Base-by-base conservation (phyloP, 2,329 filamentous ascomycete species). In the Pyrenophora teres region DNA sequence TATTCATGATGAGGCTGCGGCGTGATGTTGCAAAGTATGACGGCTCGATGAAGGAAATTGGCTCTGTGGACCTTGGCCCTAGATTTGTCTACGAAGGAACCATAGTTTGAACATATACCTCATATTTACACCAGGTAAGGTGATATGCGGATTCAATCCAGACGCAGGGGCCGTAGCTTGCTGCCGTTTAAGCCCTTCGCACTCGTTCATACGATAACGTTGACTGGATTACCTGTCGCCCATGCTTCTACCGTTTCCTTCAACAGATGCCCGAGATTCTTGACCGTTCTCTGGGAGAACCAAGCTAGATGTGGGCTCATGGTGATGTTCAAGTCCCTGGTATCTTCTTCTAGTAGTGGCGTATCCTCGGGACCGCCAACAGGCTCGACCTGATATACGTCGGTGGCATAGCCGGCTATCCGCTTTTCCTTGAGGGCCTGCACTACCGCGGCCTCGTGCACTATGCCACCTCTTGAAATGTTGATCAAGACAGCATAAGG, bases 271-370 rank as follows among this genome's bases (percentile, higher is more conserved):
- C 74, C 71, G 36, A 81, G 74, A 33, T 78, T 81, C 38, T 74
- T 68, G 50, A 79, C 70, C 4, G 79, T 83, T 56, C 69, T 75
- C 40, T 75, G 72, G 1, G 79, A 76, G 56, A 76, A 78, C 81
- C 81, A 84, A 1, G 82, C 81, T 33, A 82, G 54, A 68, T 84
- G 81, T 15, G 81, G 80, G 40, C 74, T 80, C 35, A 81, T 58
- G 0, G 81, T 76, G 52, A 84, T 64, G 52, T 82, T 82, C 10
- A 81, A 73, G 16, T 75, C 72, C 43, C 74, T 69, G 2, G 70
- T 70, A 15, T 78, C 77, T n/a, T 77, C 69, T 6, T 69, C 61
- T 19, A 81, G 59, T 39, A 82, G 64, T 0, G 76, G 74, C 5
- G 73, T 77, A 18, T 75, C 77, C 12, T 75, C 70, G 40, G 62